These are phyloP conservation scores for Digitaria exilis DNA, from an alignment of 202 grass and related monocot species.

Conservation along the genomic window DNA sequence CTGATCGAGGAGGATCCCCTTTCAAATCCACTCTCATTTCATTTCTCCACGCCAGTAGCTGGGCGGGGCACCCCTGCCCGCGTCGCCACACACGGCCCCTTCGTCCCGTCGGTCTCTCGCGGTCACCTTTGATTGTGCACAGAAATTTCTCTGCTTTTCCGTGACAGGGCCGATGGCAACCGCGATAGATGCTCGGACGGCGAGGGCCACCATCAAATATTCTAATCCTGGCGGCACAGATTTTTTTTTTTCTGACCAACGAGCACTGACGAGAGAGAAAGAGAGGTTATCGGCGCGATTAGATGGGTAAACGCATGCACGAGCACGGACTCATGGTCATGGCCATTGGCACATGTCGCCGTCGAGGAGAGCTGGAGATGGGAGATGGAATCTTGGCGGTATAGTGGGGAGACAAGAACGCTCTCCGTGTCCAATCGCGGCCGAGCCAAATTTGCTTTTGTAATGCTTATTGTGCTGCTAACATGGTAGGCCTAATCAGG, in stretches of 20 bases:
- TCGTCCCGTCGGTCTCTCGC: background rate
- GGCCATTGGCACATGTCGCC: background rate
- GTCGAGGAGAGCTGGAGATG: slow-evolving; percentile 5
- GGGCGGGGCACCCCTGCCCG: background rate
- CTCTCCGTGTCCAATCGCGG: slow-evolving; percentile 24
- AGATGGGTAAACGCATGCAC: background rate
- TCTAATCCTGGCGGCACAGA: background rate
- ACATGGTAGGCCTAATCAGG: background rate
- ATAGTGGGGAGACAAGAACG: slow-evolving; percentile 31
- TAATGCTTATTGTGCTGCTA: background rate
- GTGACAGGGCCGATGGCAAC: slow-evolving; percentile 38
- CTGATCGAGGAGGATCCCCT: background rate
- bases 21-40: background rate
- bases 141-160: background rate
- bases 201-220: slow-evolving; percentile 23
- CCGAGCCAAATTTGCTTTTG: slow-evolving; percentile 2
- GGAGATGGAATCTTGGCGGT: slow-evolving; percentile 48
- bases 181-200: slow-evolving; percentile 41
- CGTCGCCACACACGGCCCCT: background rate
- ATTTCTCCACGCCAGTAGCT: background rate
- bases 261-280: background rate
- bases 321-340: background rate
- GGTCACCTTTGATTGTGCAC: slow-evolving; percentile 22
- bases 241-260: background rate
- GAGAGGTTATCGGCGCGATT: background rate